Base-by-base conservation (phyloP, 2,329 filamentous ascomycete species). In the Diaporthe citriasiana region DNA sequence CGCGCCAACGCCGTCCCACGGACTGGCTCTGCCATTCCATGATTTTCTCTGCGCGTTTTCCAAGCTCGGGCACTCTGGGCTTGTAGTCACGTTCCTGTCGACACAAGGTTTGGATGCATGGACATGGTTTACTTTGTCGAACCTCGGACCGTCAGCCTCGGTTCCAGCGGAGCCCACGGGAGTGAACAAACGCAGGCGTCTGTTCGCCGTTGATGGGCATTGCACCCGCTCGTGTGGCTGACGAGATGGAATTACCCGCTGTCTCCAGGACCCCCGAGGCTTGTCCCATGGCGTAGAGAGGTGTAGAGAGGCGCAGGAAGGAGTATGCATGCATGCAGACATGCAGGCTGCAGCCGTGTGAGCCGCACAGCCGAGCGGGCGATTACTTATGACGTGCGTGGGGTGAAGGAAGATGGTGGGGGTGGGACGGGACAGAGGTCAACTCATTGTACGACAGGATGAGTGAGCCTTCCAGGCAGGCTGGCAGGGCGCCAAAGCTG, bases 301-400 rank as follows among this genome's bases (percentile, higher is more conserved):
- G 33, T 45, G 33, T 13, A 66, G 60, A 25, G 12, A 50, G 60
- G 60, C 42, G 60, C 13, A 10, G 42, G 56, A 35, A 19, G 56
- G 45, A 50, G 45, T 3, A 4, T 51, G 27, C 6, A n/a, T 35
- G 42, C 57, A 6, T 33, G 59, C 59, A 47, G 51, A 45, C 63
- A 66, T 38, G 60, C 60, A 66, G 42, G 60, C 45, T 66, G 63
- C 63, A 66, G 63, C 63, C 45, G 17, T 19, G 25, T 27, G 45
- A 66, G 63, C 63, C 63, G 63, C 63, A 35, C 63, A 66, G 45
- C 63, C 63, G 45, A 17, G 57, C 45, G 30, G 30, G 59, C 45
- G 42, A 42, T 27, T 63, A 22, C 27, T 66, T 66, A 66, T 66
- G 63, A 66, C 63, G 63, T 66, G 63, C 45, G 63, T 66, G 63